Base-by-base conservation (phyloP, 2,329 filamentous ascomycete genomes). In the Nothophaeocryptopus gaeumannii region DNA sequence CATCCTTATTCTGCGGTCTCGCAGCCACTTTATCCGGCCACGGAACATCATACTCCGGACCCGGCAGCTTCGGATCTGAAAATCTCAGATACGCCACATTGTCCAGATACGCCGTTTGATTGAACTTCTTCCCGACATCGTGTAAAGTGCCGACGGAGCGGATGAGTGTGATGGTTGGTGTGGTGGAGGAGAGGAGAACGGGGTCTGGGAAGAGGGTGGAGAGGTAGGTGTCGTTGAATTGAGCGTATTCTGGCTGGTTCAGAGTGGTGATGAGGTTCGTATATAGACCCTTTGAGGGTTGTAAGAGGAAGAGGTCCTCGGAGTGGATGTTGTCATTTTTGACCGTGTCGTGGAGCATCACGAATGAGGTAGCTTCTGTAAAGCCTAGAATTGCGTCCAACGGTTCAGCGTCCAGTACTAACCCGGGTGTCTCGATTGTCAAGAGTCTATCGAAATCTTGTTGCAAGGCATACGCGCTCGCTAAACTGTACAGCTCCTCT, bases 31-130 rank as follows among this genome's bases (percentile, higher is more conserved):
- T 67, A 38, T 69, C 64, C 2, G 65, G 52, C 58, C 69, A 77
- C 1, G 74, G 74, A 5, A 77, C 67, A 51, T 77, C 74, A 59
- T 74, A 76, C 58, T 78, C 72, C n/a, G 75, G 75, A 9, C 74
- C 75, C 8, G 74, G 73, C 1, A 78, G 54, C 53, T 74, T 74
- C 5, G 73, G 70, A 51, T 78, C 75, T 1, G 66, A 67, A 53
- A 78, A 68, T 3, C 70, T 69, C 47, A 78, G 68, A 51, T 75
- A 78, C 12, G 73, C 70, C 5, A 74, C 72, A 38, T 69, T 60
- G 14, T 67, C 60, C 36, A 73, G 58, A 50, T 72, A 78, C 1
- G 64, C 63, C 0, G 72, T 74, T n/a, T 66, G 64, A 54, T 77
- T 76, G 65, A 78, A 77, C 5, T 56, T 57, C 14, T 53, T 49